Base-by-base conservation (phyloP, 2,329 filamentous ascomycete species). In the Diaporthe vaccinii region DNA sequence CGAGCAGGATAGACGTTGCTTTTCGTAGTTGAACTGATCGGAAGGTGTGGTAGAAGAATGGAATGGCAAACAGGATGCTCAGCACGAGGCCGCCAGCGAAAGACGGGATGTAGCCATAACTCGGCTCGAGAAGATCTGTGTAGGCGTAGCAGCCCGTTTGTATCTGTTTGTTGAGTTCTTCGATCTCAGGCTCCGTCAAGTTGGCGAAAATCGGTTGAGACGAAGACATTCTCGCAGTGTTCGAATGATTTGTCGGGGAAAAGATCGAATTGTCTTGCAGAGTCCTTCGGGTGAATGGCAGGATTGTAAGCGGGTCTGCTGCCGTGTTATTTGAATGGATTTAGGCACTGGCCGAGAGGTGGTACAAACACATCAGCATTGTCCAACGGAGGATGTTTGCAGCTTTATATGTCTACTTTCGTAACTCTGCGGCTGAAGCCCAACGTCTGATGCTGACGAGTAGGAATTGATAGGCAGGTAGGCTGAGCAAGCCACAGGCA, bases 81-180 rank as follows among this genome's bases (percentile, higher is more conserved):
- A 81, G 79, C 2, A 73, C 46, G 44, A 81, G 78, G 20, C 80
- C 80, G 4, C 78, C 79, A 15, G 77, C 78, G 14, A 81, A 69
- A 22, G 77, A 79, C 10, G 80, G 80, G 4, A 53, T 36, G 70
- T 82, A 82, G n/a, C 78, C 78, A 53, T 81, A 81, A 14, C 72
- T 59, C 10, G 76, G 59, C 8, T 49, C 6, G 25, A 78, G 28
- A 9, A 31, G 25, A 12, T 25, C 4, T 8, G 34, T 71, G 41
- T 46, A 72, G 8, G 76, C 39, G 31, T 74, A 41, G 36, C 76
- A 77, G 58, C 28, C 62, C 17, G 25, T 8, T 14, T 62, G 31
- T 9, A 72, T 53, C 46, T 74, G 59, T 14, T 28, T 2, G 15
- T 44, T n/a, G 25, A 58, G 69, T 7, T 72, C 58, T 9, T 74